Evolutionary conservation across 2,329 filamentous ascomycete genomes (phyloP), one percentile per base, ranked within the genome.

Genomic region (Zasmidium cellare): DNA sequence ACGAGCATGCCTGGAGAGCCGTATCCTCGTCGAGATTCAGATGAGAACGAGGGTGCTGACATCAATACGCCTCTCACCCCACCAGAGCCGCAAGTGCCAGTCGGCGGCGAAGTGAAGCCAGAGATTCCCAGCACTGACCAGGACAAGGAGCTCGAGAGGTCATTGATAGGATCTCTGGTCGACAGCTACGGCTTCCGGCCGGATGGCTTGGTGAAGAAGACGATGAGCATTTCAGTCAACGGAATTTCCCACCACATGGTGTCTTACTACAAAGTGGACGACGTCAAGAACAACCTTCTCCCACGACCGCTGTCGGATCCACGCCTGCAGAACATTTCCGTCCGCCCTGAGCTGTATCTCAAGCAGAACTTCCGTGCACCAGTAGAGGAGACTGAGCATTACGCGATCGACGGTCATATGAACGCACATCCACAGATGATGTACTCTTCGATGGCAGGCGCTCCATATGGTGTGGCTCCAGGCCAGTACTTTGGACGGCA

Each of bases 181-280:
- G 92, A 96, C 74, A 92, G 89, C 0, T 96, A 96, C 67, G 85
- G 87, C 28, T 96, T 96, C 81, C 94, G 94, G 69, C 80, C 86
- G 14, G 84, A 86, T 1, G 92, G 92, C 0, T 76, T 97, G 44
- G 84, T 96, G 62, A 97, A 97, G 81, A 96, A 96, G 79, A 96
- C 92, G 0, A 92, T 96, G 74, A 93, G 88, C 66, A 85, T 96
- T 41, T 86, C 83, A 2, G 86, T 88, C 51, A 82, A 87, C 23
- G 88, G 88, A 1, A 83, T 92, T 2, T 87, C 86, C 1, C 92
- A 96, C 69, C 92, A 96, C 68, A 77, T 97, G 52, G 91, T 96
- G 44, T 92, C 89, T 16, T 97, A 97, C 72, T 96, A 96, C 77
- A 90, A 80, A 46, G 81, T 93, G 11, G 85, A 90, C 5, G 91